Conservation (phyloP, 495 filamentous ascomycete species). For the Penicillium mononematosum region DNA sequence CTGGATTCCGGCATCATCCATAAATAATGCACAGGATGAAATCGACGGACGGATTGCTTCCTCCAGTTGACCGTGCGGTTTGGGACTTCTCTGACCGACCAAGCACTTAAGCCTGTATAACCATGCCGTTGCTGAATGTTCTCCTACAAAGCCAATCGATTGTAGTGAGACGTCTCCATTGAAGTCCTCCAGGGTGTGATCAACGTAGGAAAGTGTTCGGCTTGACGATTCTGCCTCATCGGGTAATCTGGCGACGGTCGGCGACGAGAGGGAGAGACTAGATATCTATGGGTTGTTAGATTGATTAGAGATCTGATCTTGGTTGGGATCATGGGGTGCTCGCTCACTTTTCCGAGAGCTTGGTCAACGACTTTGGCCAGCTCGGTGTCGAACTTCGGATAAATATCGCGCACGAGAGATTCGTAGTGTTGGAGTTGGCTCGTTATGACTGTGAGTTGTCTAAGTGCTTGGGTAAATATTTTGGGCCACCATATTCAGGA, state of each 20-base stretch:
- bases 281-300: slow-evolving; percentile 3
- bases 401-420: slow-evolving; percentile 34
- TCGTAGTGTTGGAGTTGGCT: slow-evolving; percentile 21
- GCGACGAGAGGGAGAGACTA: slow-evolving; percentile 3
- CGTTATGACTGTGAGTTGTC: slow-evolving; percentile 16
- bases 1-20: slow-evolving; percentile 47
- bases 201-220: background rate
- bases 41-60: slow-evolving; percentile 20
- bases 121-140: slow-evolving; percentile 60
- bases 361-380: slow-evolving; percentile 31
- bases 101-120: slow-evolving; percentile 43
- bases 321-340: background rate
- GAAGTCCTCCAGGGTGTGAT: slow-evolving; percentile 51
- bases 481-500: background rate
- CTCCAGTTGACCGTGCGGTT: slow-evolving; percentile 15
- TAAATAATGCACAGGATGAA: slow-evolving; percentile 41
- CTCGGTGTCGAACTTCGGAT: slow-evolving; percentile 27
- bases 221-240: slow-evolving; percentile 27
- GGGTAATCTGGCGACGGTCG: slow-evolving; percentile 1
- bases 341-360: slow-evolving; percentile 18
- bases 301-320: background rate
- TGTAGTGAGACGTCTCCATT: slow-evolving; percentile 47
- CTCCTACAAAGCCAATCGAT: slow-evolving; percentile 57
- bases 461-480: slow-evolving; percentile 28
- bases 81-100: slow-evolving; percentile 5